Base-by-base conservation (phyloP, 495 filamentous ascomycete species). In the Penicillium coprophilum region DNA sequence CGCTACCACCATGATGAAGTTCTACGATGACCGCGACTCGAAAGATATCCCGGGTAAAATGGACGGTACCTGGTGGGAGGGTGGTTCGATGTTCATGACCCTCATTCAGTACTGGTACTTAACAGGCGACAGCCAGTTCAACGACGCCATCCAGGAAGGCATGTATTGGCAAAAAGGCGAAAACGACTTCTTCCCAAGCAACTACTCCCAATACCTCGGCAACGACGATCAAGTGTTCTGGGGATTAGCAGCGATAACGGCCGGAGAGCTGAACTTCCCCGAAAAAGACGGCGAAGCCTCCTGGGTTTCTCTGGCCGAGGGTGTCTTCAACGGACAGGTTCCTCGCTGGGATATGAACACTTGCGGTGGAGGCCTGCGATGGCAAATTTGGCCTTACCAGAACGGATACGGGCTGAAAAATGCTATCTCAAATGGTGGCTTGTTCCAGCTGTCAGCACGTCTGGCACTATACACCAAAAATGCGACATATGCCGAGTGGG, bases 381-480 rank as follows among this genome's bases (percentile, higher is more conserved):
- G 91, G 90, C 90, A 93, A 70, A 86, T 93, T 51, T 89, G 82
- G 68, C 75, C 80, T 12, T 90, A 88, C 69, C 89, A 91, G 71
- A 84, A 75, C 27, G 91, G 91, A 6, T 92, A 86, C 69, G 80
- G 82, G 61, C 88, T 86, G 74, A 90, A 90, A 65, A 91, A 91
- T 70, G 78, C 81, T 31, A 84, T 89, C 41, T 85, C 86, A 38
- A 89, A 89, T 66, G 88, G 86, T 2, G 83, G 82, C 46, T 84
- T 92, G 64, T 90, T 91, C 71, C 88, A 91, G 68, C 71, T 92
- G 13, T 85, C 85, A 23, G 78, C 87, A 0, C 83, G 89, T 4
- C 73, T 92, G 17, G 85, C 80, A 12, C 75, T 82, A 19, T 90
- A 88, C 65, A 91, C 89, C 3, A 85, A 83, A 27, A 91, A 92